Base-by-base conservation (phyloP, 2,329 filamentous ascomycete genomes). In the Mariannaea sp. region DNA sequence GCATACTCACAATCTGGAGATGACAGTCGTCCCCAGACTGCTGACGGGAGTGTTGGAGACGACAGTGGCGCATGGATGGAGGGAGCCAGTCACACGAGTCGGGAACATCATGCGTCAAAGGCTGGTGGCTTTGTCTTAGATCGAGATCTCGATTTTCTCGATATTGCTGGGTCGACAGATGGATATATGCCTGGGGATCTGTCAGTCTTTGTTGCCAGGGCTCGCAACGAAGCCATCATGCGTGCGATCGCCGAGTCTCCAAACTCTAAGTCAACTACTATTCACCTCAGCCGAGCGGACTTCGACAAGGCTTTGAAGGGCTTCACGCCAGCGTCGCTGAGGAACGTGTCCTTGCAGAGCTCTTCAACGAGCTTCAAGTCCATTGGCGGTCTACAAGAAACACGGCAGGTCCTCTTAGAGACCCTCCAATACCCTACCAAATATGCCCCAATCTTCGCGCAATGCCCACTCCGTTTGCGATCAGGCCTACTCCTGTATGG, bases 141-240 rank as follows among this genome's bases (percentile, higher is more conserved):
- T 53, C 75, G 84, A 0, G 83, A 88, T 42, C 83, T 99, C 8
- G 94, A 99, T 70, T 90, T 97, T 53, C 83, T 97, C 7, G 93
- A 97, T 58, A 81, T 99, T 50, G 92, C 95, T 14, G 92, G 94
- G 1, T 88, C 93, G 62, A 97, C 93, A 0, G 94, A 99, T 68
- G 94, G 94, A 1, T 99, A 97, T 69, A 97, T 97, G 92, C 93
- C 94, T 1, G 94, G 92, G 3, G 94, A 99, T 70, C 79, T 99
- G 30, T 86, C 88, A 13, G 80, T 97, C 2, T 83, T 99, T 9
- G 89, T 96, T 14, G 87, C 90, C 9, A 84, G 94, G 53, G 93
- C 94, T 30, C 85, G 92, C 48, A 96, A 93, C 64, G 94, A 97
- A 73, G 90, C 93, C 20, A 82, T 99, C 13, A 96, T 97, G 62